These are phyloP conservation scores for Wickerhamiella sergipiensis DNA, from an alignment of 805 yeast genomes.

Conservation along the genomic window DNA sequence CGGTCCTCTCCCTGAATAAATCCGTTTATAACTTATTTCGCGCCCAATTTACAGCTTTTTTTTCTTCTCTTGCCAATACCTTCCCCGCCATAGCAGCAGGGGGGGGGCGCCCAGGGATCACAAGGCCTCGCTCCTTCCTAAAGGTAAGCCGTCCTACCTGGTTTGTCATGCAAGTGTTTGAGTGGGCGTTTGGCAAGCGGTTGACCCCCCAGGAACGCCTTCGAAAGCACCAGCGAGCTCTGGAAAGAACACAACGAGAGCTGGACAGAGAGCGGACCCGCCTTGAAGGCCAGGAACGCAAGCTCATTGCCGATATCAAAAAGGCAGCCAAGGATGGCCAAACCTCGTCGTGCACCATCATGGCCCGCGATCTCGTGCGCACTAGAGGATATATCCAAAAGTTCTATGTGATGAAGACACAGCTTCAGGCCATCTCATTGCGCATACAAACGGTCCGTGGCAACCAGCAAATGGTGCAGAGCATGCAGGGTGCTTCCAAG, in stretches of 20 bases:
- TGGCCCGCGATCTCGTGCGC: constrained; percentile 88
- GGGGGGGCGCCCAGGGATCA: too few relatives aligned
- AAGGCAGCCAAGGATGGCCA: constrained; percentile 87
- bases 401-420: constrained; percentile 88
- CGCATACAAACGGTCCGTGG: constrained; percentile 86
- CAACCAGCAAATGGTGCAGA: constrained; percentile 86
- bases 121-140: too few relatives aligned
- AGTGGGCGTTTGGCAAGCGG: constrained; percentile 93
- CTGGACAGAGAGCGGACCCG: constrained; percentile 76
- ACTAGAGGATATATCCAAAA: constrained; percentile 73
- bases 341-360: constrained; percentile 77
- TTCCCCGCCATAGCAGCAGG: too few relatives aligned
- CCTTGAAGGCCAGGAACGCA: constrained; percentile 85
- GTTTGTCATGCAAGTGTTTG: constrained; percentile 46
- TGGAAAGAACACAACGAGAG: constrained; percentile 90
- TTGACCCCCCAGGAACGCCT: constrained; percentile 89
- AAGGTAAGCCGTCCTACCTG: not conserved
- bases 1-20: too few relatives aligned
- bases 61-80: not conserved
- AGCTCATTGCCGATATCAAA: constrained; percentile 70
- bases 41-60: too few relatives aligned
- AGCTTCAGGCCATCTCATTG: constrained; percentile 83
- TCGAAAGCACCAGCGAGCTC: constrained; percentile 87
- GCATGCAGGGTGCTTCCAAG: constrained; percentile 88
- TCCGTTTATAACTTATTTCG: too few relatives aligned